Base-by-base conservation (phyloP, 768 basidiomycete species). In the Auriscalpium vulgare region DNA sequence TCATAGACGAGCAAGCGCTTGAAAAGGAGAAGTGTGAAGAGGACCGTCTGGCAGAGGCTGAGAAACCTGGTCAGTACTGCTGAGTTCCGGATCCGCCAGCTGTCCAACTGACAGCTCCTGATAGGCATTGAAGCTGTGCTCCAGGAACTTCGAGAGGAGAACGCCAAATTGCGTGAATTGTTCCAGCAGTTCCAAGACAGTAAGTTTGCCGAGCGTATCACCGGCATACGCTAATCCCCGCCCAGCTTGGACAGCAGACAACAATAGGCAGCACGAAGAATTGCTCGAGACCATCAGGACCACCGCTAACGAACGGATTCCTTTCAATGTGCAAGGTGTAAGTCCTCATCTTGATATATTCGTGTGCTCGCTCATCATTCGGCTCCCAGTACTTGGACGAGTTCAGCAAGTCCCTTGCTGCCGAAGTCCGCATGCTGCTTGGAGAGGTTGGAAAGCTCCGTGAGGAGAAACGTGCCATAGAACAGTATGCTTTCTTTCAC, bases 311-410 rank as follows among this genome's bases (percentile, higher is more conserved):
- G 82, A 87, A 64, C 88, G 86, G 67, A 82, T 92, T 14, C 84
- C 85, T 13, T 92, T 86, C 75, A 92, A 93, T 60, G 84, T 93
- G 11, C 84, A 89, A 76, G 81, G 81, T 29, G 90, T 91, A 72
- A 51, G 85, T n/a, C 14, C 23, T 37, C 17, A 53, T 35, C 44
- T n/a, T 29, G 29, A 29, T 29, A 43, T 9, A 7, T 57, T 17
- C 43, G 62, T 21, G 58, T 60, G 38, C 14, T 38, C 5, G 19
- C 19, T 50, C 43, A 49, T 23, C 23, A 43, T 54, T 29, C 7
- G 5, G 29, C 29, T 29, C 29, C 5, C 29, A 90, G 87, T 92
- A 93, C 67, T 78, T 93, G 13, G 87, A 93, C 58, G 88, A 93
- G 55, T 93, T 93, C 71, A 91, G 88, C 68, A 87, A 84, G 67